Evolutionary conservation across 805 yeast species (phyloP), one percentile per base, ranked within the genome.

Genomic region (Zygotorulaspora danielsina): DNA sequence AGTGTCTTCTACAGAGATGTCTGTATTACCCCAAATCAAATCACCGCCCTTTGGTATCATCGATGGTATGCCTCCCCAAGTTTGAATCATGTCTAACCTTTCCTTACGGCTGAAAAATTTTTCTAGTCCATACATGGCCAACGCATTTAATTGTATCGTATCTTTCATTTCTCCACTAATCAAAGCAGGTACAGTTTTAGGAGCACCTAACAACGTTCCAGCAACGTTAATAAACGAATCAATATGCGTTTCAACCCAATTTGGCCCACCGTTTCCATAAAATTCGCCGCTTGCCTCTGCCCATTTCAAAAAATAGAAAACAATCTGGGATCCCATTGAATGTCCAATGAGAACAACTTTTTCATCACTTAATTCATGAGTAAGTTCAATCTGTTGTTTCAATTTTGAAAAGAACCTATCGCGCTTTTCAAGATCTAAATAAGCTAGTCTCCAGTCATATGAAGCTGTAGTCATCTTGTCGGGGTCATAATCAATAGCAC

Each of bases 161-260:
- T 93, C 98, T 61, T 81, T 86, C 97, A 93, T 93, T 64, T 93
- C 98, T 11, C 98, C 98, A 11, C 96, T 85, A n/a, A 93, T 63
- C 43, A 93, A 67, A 1, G 96, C 96, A 0, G 94, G 86, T 15
- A 88, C 76, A 1, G 96, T 84, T 59, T 93, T 93, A 2, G 98
- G 98, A 0, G 97, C 88, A 3, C 98, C 98, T 38, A 93, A 67
- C 37, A 78, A 64, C n/a, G 93, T 80, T 0, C 98, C 98, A 10
- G 95, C 77, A 42, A 93, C 83, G 58, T 93, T 93, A 27, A 93
- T 79, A 56, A 77, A 78, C 2, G 96, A 78, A 34, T 77, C 89
- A 42, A 93, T 70, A 57, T 93, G 72, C 29, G 81, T 82, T 52
- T 93, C 83, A 46, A 88, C 90, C 98, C 98, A 93, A 31, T 51